Base-by-base conservation (phyloP, 352 stramenopile genomes). In the Globisporangium barbulae region DNA sequence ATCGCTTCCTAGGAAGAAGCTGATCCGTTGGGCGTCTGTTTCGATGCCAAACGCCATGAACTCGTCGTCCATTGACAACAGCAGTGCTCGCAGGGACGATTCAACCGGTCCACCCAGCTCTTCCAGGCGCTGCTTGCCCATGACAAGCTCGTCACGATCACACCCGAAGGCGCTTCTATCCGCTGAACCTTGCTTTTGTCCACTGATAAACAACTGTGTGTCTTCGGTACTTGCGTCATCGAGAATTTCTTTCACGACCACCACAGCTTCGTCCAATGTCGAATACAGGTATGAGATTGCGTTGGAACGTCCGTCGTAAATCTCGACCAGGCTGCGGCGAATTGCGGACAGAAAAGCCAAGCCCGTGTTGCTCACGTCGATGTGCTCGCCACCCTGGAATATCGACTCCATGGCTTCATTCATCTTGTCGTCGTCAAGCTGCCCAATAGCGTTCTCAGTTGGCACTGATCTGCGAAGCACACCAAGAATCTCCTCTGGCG, bases 11-110 rank as follows among this genome's bases (percentile, higher is more conserved):
- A 94, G 61, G 25, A 91, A 88, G 54, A 94, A 94, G 53, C 80
- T 88, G 25, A 90, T 64, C 0, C 73, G 80, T 42, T 93, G 80
- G 5, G 73, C 63, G 41, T 73, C 65, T 1, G 76, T 86, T 48
- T 94, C 83, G 57, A 94, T 91, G 30, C 81, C 85, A 64, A 90
- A 93, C n/a, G 76, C 74, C 53, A 63, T 65, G 56, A 94, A 86
- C 19, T 89, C 76, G 25, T 85, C 72, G 21, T 86, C 79, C 65
- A 84, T 80, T 12, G 80, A 81, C n/a, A 78, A 81, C 47, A 94
- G 66, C 31, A 91, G 65, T 33, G 71, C 73, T 15, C 75, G 71
- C 31, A 92, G 61, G 5, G 67, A 73, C 10, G 6, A 59, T 31
- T 88, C 71, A 19, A 88, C 71, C 21, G 73, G 72, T 9, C 74